These are phyloP conservation scores for Microcera coccophila DNA, from an alignment of 2,329 filamentous ascomycete species.

Conservation along the genomic window DNA sequence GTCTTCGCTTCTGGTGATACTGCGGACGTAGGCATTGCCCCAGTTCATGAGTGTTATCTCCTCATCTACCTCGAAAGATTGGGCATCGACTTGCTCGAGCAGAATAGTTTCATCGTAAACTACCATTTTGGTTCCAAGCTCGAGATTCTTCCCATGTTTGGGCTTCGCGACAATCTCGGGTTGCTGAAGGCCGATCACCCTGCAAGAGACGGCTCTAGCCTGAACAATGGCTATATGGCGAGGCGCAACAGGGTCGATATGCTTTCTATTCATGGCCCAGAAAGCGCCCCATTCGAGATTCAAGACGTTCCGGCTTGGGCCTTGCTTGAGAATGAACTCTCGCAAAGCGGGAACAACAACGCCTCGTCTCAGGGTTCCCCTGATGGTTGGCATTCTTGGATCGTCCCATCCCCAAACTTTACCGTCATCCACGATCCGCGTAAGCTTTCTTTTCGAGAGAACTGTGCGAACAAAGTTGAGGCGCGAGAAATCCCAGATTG, in stretches of 20 bases:
- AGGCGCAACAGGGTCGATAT: constrained; percentile 72
- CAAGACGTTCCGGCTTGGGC: constrained; percentile 77
- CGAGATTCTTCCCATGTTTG: constrained; percentile 84
- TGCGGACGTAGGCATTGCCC: constrained; percentile 81
- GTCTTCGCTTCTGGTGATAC: constrained; percentile 55
- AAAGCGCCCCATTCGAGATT: constrained; percentile 78
- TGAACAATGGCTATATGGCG: constrained; percentile 70
- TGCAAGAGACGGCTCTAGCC: constrained; percentile 67
- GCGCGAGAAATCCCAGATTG: constrained; percentile 81
- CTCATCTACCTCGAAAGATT: constrained; percentile 75
- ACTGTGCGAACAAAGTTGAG: constrained; percentile 83
- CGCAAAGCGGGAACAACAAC: constrained; percentile 75
- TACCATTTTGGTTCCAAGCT: constrained; percentile 81
- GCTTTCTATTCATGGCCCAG: constrained; percentile 74
- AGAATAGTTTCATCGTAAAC: constrained; percentile 70
- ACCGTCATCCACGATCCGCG: constrained; percentile 73
- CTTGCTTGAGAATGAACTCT: constrained; percentile 81
- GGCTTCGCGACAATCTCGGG: constrained; percentile 70
- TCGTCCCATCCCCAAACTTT: constrained; percentile 83
- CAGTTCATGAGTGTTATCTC: constrained; percentile 96
- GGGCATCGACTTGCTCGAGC: constrained; percentile 82
- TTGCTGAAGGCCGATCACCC: constrained; percentile 58
- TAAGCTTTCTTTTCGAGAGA: constrained; percentile 81
- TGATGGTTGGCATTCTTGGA: constrained; percentile 79
- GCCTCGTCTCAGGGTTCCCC: constrained; percentile 72